Conservation (phyloP, 495 filamentous ascomycete genomes). For the Penicillium coprophilum region DNA sequence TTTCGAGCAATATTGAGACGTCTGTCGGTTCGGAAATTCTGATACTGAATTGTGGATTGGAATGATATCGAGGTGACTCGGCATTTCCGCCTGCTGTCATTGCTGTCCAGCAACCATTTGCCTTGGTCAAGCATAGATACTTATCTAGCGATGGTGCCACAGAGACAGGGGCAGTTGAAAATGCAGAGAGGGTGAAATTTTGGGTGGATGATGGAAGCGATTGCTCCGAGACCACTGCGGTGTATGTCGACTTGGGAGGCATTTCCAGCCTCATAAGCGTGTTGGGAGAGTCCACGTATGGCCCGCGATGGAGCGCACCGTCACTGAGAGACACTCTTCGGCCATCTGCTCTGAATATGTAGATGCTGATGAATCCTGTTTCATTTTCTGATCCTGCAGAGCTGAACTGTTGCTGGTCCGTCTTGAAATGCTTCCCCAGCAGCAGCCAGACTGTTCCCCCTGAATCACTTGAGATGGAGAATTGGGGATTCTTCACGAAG, state of each 20-base stretch:
- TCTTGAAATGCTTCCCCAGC: conserved; percentile 76
- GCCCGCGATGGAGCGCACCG: conserved; percentile 62
- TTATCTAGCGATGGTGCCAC: conserved; percentile 60
- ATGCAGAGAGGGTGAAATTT: conserved; percentile 80
- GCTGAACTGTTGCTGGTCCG: conserved; percentile 19
- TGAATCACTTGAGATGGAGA: conserved; percentile 56
- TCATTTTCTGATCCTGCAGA: conserved; percentile 38
- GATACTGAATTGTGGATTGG: conserved; percentile 83
- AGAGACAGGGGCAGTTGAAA: conserved; percentile 60
- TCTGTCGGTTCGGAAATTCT: conserved; percentile 54
- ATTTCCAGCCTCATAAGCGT: conserved; percentile 77
- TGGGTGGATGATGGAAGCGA: conserved; percentile 66
- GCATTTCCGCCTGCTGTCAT: conserved; percentile 83
- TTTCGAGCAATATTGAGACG: conserved; percentile 71
- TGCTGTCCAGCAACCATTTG: conserved; percentile 67
- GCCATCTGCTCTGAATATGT: conserved; percentile 73
- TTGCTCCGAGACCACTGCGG: conserved; percentile 76
- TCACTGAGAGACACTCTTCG: conserved; percentile 70
- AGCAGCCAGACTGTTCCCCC: conserved; percentile 77
- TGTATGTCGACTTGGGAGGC: conserved; percentile 60
- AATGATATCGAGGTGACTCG: conserved; percentile 67
- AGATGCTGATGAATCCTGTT: conserved; percentile 80
- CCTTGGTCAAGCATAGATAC: conserved; percentile 54
- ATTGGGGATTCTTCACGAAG: conserved; percentile 83
- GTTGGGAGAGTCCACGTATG: conserved; percentile 93